Percentiles rank a stretch among this genome's conserved stretches.
These are phyloP conservation scores for Maudiozyma turicensis DNA, from an alignment of 805 yeast genomes.

Conservation along the genomic window DNA sequence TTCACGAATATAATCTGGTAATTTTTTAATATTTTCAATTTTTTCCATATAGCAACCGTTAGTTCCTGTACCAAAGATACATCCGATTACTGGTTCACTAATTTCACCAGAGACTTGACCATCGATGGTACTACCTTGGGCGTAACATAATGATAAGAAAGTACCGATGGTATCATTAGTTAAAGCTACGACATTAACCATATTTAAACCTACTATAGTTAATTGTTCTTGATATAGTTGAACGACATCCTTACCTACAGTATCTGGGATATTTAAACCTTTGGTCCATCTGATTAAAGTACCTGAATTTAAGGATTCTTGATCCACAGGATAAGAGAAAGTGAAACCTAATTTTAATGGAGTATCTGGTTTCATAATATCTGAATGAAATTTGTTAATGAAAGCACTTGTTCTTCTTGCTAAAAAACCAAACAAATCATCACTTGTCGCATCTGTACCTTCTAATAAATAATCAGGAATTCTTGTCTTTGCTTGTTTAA, in stretches of 20 bases:
- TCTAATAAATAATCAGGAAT: constrained; percentile 71
- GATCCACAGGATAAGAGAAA: constrained; percentile 87
- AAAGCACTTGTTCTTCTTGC: constrained; percentile 64
- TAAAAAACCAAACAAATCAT: constrained; percentile 61
- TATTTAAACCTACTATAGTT: constrained; percentile 46
- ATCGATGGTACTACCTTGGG: constrained; percentile 38
- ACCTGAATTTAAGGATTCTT: constrained; percentile 71
- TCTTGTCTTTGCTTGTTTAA: constrained; percentile 67
- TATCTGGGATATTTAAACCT: constrained; percentile 81
- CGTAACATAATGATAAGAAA: constrained; percentile 75
- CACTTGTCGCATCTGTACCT: constrained; percentile 42
- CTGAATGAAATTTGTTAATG: constrained; percentile 55
- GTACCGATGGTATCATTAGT: constrained; percentile 97
- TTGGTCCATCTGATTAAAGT: constrained; percentile 90
- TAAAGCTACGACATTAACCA: constrained; percentile 68
- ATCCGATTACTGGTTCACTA: constrained; percentile 74
- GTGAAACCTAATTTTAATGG: constrained; percentile 79
- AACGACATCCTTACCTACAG: constrained; percentile 79
- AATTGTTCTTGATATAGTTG: constrained; percentile 59
- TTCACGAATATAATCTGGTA: constrained; percentile 39
- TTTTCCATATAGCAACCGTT: constrained; percentile 90
- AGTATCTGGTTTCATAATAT: constrained; percentile 27
- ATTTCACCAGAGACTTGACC: constrained; percentile 43
- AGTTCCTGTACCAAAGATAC: constrained; percentile 95
- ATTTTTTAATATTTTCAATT: constrained; percentile 61